Base-by-base conservation (phyloP, 352 stramenopile species). In the Phytophthora hibernalis region DNA sequence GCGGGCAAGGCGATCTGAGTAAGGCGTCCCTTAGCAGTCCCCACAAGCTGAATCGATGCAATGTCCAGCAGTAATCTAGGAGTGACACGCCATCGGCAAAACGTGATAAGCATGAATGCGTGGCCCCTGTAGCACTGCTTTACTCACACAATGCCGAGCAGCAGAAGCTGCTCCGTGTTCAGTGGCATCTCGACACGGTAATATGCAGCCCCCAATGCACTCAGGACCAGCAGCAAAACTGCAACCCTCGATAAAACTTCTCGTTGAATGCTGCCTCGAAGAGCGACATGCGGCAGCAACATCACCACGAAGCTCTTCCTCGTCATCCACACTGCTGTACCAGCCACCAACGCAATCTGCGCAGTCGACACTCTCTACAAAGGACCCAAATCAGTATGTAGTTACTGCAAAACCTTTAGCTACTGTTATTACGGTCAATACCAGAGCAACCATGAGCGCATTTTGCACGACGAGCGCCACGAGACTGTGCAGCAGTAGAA, bases 251-350 rank as follows among this genome's bases (percentile, higher is more conserved):
- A 61, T 2, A 52, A 43, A 13, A 57, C 18, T 59, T 67, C 50
- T 18, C 44, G 33, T 42, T 22, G 44, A 13, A 26, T 49, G 16
- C 9, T 33, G 22, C 38, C n/a, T 54, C 26, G 40, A 50, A 66
- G 48, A 48, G 42, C 45, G 13, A 60, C 33, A 20, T 53, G 55
- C 15, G 54, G 55, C 12, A 72, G 24, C 16, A 67, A 70, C 22
- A 53, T 64, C 43, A 5, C 53, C 28, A 76, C 38, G 9, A 82
- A 37, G 11, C 60, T 64, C 0, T 51, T 43, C 22, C 79, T 65
- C 13, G 63, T 74, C 24, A 89, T 72, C 82, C 82, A 90, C 12
- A 89, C 35, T 15, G 49, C 68, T 18, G 77, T 70, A 43, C 59
- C 68, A 21, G 58, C 21, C 13, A 76, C 26, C n/a, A 80, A 13